These are phyloP conservation scores for Beauveria sp. DNA, from an alignment of 2,329 filamentous ascomycete species.

Conservation along the genomic window DNA sequence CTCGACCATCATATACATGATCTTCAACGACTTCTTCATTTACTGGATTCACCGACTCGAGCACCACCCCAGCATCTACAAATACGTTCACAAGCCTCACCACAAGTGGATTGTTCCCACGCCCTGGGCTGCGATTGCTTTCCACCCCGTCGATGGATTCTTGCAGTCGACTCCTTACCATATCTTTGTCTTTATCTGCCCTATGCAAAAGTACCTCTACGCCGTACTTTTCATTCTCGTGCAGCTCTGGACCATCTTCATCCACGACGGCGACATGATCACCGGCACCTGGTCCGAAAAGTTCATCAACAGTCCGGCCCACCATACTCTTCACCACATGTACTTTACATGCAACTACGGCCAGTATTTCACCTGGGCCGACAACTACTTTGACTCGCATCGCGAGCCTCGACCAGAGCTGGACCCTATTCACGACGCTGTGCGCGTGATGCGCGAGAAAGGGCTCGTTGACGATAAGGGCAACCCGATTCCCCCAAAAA, in stretches of 20 bases:
- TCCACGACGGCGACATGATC: conserved; percentile 43
- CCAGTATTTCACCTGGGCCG: conserved; percentile 42
- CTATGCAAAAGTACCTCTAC: conserved; percentile 39
- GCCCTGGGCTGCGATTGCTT: conserved; percentile 38
- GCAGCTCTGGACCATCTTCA: conserved; percentile 42
- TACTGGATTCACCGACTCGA: conserved; percentile 41
- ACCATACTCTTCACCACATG: conserved; percentile 42
- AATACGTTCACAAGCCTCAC: conserved; percentile 40
- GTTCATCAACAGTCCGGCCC: conserved; percentile 40
- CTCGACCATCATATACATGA: conserved; percentile 34
- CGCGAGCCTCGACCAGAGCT: conserved; percentile 33
- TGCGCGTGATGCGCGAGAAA: conserved; percentile 36
- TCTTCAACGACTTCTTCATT: conserved; percentile 38
- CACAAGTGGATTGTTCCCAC: conserved; percentile 44
- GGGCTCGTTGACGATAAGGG: conserved; percentile 36
- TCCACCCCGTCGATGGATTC: conserved; percentile 39
- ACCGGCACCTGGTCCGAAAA: conserved; percentile 38
- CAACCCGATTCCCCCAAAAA: conserved; percentile 29
- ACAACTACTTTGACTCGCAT: conserved; percentile 37
- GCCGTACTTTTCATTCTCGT: conserved; percentile 35
- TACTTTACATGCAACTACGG: conserved; percentile 44
- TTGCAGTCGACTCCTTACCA: conserved; percentile 40
- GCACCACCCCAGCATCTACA: conserved; percentile 39
- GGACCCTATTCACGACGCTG: conserved; percentile 36
- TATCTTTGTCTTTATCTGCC: conserved; percentile 36